Evolutionary conservation across 2,329 filamentous ascomycete species (phyloP).

Genomic region (Aureobasidium sp.): DNA sequence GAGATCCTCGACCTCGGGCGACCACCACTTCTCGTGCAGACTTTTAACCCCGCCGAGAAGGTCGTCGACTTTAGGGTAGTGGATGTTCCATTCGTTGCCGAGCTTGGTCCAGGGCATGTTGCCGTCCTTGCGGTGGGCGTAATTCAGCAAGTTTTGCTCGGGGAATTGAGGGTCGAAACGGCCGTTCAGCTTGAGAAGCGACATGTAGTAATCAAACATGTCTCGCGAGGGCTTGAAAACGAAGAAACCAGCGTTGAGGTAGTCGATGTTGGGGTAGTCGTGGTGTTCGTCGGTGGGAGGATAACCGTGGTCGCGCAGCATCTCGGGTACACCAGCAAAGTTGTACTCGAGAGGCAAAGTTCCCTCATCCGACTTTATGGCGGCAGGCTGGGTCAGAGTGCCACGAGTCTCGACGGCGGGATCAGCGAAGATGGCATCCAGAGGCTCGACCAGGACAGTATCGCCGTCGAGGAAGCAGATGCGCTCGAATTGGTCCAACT

Average conservation of each 20-base stretch:
- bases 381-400: conserved; percentile 16
- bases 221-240: conserved; percentile 22
- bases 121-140: conserved; percentile 27
- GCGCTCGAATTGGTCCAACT: conserved; percentile 29
- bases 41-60: conserved; percentile 27
- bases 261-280: conserved; percentile 10
- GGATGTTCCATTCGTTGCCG: conserved; percentile 29
- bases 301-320: conserved; percentile 23
- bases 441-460: conserved; percentile 20
- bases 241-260: conserved; percentile 29
- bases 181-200: conserved; percentile 20
- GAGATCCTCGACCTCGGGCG: conserved; percentile 24
- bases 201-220: conserved; percentile 24
- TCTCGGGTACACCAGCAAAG: conserved; percentile 24
- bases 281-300: conserved; percentile 20
- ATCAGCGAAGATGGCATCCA: conserved; percentile 28
- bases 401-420: conserved; percentile 20
- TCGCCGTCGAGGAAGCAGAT: conserved; percentile 30
- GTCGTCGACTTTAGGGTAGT: conserved; percentile 28
- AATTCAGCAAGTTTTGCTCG: conserved; percentile 30
- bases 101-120: conserved; percentile 34
- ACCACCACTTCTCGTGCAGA: conserved; percentile 34
- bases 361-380: conserved; percentile 12
- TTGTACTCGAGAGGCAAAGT: conserved; percentile 23
- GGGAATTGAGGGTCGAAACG: conserved; percentile 25